Evolutionary conservation across 176 grass and related monocot species (phyloP).

Genomic region (Carex cristatella): DNA sequence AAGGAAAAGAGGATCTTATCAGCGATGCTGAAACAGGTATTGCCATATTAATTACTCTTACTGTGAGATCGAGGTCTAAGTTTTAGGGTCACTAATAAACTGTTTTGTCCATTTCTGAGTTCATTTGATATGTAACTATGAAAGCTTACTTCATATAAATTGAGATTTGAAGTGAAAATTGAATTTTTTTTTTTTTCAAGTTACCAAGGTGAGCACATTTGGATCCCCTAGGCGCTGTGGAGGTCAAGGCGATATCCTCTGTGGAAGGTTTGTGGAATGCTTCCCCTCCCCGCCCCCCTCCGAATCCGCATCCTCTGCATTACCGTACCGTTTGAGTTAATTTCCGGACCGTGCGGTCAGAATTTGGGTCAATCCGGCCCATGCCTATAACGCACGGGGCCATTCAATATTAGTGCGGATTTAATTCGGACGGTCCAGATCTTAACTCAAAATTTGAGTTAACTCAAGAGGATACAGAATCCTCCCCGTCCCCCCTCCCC

Average conservation of each 20-base stretch:
- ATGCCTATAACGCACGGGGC: too few relatives aligned
- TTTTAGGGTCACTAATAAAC: background rate
- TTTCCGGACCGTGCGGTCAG: too few relatives aligned
- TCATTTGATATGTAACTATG: background rate
- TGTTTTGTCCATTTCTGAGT: background rate
- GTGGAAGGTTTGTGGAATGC: slow-evolving; percentile 63
- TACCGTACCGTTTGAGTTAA: too few relatives aligned
- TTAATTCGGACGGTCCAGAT: too few relatives aligned
- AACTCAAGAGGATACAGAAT: too few relatives aligned
- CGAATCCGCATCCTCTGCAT: too few relatives aligned
- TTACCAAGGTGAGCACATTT: slow-evolving; percentile 71
- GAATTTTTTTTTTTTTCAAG: slow-evolving; percentile 25
- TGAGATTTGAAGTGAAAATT: background rate
- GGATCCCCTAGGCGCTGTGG: slow-evolving; percentile 93
- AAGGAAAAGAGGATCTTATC: slow-evolving; percentile 84
- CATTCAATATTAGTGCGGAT: too few relatives aligned
- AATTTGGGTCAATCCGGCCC: too few relatives aligned
- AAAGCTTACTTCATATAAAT: slow-evolving; percentile 23
- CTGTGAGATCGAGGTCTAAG: background rate
- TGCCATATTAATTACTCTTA: background rate
- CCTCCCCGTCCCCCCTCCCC: too few relatives aligned
- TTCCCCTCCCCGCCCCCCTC: too few relatives aligned
- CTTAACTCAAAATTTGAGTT: too few relatives aligned
- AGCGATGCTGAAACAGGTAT: slow-evolving; percentile 91
- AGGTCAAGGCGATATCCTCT: slow-evolving; percentile 95